A percentile compares a stretch with the other conserved stretches of the same genome.
Evolutionary conservation across 148 eudicot species (phyloP).

Genomic region (Bassia scoparia): DNA sequence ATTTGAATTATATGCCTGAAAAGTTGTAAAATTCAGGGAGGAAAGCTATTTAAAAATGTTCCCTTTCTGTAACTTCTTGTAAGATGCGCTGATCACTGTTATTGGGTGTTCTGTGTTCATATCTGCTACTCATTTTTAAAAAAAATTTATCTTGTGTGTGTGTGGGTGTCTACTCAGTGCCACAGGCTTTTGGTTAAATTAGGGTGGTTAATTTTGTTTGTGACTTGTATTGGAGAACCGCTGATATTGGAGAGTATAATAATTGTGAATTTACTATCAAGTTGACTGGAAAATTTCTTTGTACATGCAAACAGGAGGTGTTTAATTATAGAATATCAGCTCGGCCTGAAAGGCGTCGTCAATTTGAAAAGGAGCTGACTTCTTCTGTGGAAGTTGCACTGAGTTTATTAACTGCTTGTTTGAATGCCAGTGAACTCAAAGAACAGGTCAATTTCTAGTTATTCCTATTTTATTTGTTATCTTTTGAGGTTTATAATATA

Average conservation of each 20-base stretch:
- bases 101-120: neutral
- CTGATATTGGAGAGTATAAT: neutral
- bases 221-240: neutral
- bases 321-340: slow-evolving; percentile 91
- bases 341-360: slow-evolving; percentile 94
- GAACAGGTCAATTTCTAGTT: slow-evolving; percentile 65
- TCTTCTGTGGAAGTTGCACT: slow-evolving; percentile 77
- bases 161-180: too few species aligned
- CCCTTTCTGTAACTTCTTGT: neutral
- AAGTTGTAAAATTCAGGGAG: neutral
- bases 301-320: slow-evolving; percentile 55
- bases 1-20: neutral
- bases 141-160: too few species aligned
- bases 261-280: neutral
- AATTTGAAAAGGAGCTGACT: slow-evolving; percentile 83
- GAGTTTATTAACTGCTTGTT: slow-evolving; percentile 73
- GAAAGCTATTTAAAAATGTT: too few species aligned
- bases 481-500: neutral
- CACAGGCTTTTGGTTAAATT: too few species aligned
- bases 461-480: neutral
- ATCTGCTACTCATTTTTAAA: neutral
- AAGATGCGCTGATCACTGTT: neutral
- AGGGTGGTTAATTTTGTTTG: neutral
- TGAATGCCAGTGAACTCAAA: slow-evolving; percentile 67
- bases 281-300: neutral